Conservation (phyloP, 2,329 filamentous ascomycete species). For the Fusarium lateritium region DNA sequence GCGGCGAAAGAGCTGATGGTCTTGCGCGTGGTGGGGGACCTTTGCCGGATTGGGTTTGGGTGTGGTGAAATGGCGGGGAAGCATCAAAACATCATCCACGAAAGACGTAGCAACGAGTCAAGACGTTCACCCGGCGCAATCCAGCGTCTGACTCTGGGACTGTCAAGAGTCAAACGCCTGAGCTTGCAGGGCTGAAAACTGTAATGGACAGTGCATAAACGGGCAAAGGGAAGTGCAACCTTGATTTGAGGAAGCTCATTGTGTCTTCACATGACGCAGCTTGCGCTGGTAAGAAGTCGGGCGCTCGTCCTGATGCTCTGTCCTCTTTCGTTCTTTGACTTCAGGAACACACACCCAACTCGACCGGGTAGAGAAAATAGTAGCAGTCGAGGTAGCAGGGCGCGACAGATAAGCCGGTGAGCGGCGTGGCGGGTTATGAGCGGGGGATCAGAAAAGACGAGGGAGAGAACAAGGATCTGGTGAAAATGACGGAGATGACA, state of each 20-base stretch:
- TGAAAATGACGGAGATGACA: constrained; percentile 46
- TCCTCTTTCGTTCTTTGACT: constrained; percentile 25
- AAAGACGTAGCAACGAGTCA: constrained; percentile 39
- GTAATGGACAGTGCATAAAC: constrained; percentile 16
- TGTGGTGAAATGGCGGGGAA: constrained; percentile 50
- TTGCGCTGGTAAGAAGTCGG: constrained; percentile 40
- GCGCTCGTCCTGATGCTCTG: constrained; percentile 5
- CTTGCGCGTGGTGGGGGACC: constrained; percentile 48
- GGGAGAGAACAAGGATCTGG: constrained; percentile 42
- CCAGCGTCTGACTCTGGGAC: constrained; percentile 12
- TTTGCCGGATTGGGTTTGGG: constrained; percentile 51
- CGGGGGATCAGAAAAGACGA: constrained; percentile 36
- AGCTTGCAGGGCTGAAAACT: constrained; percentile 8
- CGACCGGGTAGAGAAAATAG: constrained; percentile 19
- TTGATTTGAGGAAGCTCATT: constrained; percentile 61
- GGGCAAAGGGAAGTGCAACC: constrained; percentile 51
- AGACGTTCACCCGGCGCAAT: constrained; percentile 22
- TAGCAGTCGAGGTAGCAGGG: constrained; percentile 22
- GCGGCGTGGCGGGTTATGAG: constrained; percentile 41
- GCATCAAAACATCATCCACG: constrained; percentile 48
- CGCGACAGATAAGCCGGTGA: constrained; percentile 27
- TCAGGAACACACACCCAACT: constrained; percentile 13
- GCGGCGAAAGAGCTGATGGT: constrained; percentile 46
- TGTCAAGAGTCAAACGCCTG: constrained; percentile 11
- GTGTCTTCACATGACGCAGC: constrained; percentile 57